These are phyloP conservation scores for Rhododendron simsii DNA, from an alignment of 148 eudicot species.

Conservation along the genomic window DNA sequence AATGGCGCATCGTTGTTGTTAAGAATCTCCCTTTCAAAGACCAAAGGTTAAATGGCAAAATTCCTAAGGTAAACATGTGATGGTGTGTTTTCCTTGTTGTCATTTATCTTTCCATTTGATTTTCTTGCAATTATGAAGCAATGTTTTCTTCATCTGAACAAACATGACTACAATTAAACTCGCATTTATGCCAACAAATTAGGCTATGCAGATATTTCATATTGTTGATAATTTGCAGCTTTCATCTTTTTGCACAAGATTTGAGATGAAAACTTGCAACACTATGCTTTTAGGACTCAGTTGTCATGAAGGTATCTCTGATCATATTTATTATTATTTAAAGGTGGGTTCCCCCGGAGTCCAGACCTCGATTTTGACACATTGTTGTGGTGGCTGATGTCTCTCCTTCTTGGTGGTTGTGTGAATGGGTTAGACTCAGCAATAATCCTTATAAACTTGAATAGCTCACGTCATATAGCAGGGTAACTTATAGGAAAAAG, in stretches of 20 bases:
- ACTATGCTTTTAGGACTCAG: neutral
- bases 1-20: slow-evolving; percentile 86
- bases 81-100: neutral
- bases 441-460: neutral
- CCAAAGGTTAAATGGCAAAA: slow-evolving; percentile 92
- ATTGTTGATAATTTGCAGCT: neutral
- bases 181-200: neutral
- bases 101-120: neutral
- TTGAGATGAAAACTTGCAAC: neutral
- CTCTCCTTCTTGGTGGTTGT: neutral
- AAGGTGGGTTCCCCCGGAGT: neutral
- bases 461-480: neutral
- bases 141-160: neutral
- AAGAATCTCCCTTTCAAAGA: slow-evolving; percentile 80
- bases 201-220: neutral
- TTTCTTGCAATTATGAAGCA: neutral
- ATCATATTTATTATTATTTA: neutral
- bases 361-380: neutral
- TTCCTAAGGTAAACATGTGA: slow-evolving; percentile 69
- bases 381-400: neutral
- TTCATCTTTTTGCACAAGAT: slow-evolving; percentile 5
- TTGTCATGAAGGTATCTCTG: neutral
- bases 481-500: neutral
- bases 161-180: neutral
- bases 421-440: neutral